A percentile compares a stretch with the other conserved stretches of the same genome.
Evolutionary conservation across 768 basidiomycete genomes (phyloP).

Genomic region (Paxillus rubicundulus): DNA sequence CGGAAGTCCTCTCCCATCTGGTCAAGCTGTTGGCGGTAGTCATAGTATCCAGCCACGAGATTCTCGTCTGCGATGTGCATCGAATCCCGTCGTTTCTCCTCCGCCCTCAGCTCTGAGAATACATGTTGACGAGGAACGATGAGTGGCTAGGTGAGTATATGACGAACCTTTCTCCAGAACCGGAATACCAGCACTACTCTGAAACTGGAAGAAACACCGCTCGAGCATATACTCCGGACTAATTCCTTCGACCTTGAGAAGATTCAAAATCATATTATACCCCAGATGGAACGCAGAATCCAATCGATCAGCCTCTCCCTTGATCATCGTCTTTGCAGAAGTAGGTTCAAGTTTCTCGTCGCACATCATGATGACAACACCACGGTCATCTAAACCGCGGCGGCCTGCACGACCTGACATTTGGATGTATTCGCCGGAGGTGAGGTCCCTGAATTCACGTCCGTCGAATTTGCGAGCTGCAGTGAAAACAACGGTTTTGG

Average conservation of each 20-base stretch:
- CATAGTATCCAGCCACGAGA: constrained; percentile 86
- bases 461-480: constrained; percentile 96
- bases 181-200: constrained; percentile 91
- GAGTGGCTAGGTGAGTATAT: background rate
- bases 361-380: constrained; percentile 99
- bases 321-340: constrained; percentile 94
- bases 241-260: constrained; percentile 98
- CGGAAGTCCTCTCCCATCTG: constrained; percentile 86
- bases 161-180: constrained; percentile 73
- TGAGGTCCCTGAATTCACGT: constrained; percentile 87
- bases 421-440: constrained; percentile 97
- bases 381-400: constrained; percentile 95
- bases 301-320: constrained; percentile 93
- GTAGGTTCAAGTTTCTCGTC: constrained; percentile 95
- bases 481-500: constrained; percentile 98
- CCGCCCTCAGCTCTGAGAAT: constrained; percentile 62
- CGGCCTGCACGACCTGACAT: constrained; percentile 99
- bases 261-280: constrained; percentile 98
- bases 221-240: constrained; percentile 99
- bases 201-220: constrained; percentile 97
- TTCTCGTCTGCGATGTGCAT: constrained; percentile 83
- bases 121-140: constrained; percentile 4
- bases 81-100: constrained; percentile 62
- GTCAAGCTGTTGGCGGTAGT: constrained; percentile 88
- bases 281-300: constrained; percentile 99